Percentiles rank a stretch among this genome's conserved stretches.
Conservation (phyloP, 2,329 filamentous ascomycete species). For the Lachnellula occidentalis region DNA sequence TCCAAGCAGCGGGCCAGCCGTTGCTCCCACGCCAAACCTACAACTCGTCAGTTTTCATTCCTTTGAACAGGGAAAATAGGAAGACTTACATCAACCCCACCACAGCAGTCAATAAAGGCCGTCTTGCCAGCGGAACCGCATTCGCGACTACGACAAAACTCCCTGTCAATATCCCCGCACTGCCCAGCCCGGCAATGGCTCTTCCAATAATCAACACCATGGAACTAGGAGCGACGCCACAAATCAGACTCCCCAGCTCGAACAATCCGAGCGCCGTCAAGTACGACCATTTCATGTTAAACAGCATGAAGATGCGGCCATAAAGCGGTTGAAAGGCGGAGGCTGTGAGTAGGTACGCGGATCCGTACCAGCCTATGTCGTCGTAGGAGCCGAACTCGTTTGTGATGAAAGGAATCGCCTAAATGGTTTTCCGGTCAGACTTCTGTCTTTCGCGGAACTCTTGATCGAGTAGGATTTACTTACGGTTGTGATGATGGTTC, state of each 20-base stretch:
- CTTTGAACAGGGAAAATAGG: background rate
- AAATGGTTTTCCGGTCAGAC: background rate
- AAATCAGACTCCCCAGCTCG: constrained; percentile 26
- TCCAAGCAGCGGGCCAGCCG: constrained; percentile 31
- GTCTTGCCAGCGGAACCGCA: constrained; percentile 11
- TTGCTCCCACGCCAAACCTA: constrained; percentile 20
- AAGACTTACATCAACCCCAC: constrained; percentile 26
- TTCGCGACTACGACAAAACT: constrained; percentile 39
- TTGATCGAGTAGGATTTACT: background rate
- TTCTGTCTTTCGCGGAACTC: background rate
- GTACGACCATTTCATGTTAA: constrained; percentile 18
- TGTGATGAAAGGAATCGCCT: constrained; percentile 36
- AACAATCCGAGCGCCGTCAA: constrained; percentile 21
- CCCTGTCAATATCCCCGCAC: constrained; percentile 29
- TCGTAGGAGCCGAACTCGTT: constrained; percentile 31
- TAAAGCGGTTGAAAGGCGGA: constrained; percentile 10
- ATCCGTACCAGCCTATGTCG: constrained; percentile 36
- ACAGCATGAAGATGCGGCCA: constrained; percentile 22
- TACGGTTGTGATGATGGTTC: constrained; percentile 24
- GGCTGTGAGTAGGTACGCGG: constrained; percentile 33
- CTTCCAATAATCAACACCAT: constrained; percentile 26
- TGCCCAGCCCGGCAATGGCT: constrained; percentile 20
- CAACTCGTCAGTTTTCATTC: constrained; percentile 3
- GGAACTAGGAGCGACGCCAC: constrained; percentile 23
- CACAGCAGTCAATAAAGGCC: constrained; percentile 26